phyloP scores from a whole-genome alignment of 2,329 filamentous ascomycete genomes.

The Madurella fahalii region DNA sequence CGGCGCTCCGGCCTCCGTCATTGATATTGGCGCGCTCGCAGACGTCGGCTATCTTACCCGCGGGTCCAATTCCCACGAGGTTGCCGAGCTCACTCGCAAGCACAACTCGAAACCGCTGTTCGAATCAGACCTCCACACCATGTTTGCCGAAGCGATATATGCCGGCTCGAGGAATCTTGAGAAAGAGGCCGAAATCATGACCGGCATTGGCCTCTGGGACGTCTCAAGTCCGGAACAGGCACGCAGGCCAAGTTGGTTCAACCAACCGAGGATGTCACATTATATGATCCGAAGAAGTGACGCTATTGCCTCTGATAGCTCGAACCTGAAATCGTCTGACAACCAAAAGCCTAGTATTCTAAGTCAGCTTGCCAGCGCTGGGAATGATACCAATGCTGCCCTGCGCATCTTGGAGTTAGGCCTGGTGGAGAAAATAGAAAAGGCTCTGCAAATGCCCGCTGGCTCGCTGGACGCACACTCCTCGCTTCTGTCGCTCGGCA shows the following conservation, averaged over 20 bases:
- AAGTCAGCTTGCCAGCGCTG: too few species aligned
- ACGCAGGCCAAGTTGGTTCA: too few species aligned
- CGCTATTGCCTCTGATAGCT: too few species aligned
- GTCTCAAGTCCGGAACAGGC: not conserved
- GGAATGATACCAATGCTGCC: not conserved
- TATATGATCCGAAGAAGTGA: too few species aligned
- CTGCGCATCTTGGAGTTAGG: not conserved
- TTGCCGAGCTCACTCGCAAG: not conserved
- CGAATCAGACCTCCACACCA: not conserved
- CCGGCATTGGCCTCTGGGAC: not conserved
- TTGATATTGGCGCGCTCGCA: constrained; percentile 11
- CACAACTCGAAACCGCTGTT: not conserved
- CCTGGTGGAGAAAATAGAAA: not conserved
- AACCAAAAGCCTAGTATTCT: too few species aligned
- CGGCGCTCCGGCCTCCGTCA: constrained; percentile 11
- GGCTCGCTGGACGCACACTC: not conserved
- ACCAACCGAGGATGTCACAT: not conserved
- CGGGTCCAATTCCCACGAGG: not conserved
- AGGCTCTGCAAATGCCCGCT: not conserved
- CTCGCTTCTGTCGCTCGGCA: constrained; percentile 14
- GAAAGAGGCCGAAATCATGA: not conserved
- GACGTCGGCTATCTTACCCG: constrained; percentile 11
- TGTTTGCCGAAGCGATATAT: constrained; percentile 4
- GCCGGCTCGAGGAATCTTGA: not conserved
- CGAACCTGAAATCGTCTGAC: too few species aligned